These are phyloP conservation scores for Vigna angularis DNA, from an alignment of 306 rosid species.

Conservation along the genomic window DNA sequence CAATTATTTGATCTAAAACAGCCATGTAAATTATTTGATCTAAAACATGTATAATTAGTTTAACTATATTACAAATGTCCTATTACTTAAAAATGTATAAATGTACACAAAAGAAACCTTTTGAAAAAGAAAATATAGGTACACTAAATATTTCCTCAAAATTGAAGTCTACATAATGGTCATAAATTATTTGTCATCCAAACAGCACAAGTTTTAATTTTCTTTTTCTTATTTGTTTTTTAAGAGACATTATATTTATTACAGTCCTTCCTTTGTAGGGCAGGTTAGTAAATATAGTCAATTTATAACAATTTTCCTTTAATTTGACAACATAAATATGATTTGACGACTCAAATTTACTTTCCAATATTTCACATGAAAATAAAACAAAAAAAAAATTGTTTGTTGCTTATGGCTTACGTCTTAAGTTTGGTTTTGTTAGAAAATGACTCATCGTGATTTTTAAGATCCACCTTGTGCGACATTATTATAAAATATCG, in stretches of 20 bases:
- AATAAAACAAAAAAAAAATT: not conserved
- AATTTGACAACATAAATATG: slow-evolving; percentile 15
- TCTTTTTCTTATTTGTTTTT: too few relatives aligned
- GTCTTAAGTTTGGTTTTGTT: not conserved
- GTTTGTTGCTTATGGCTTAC: not conserved
- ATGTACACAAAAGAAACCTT: too few relatives aligned
- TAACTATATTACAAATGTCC: too few relatives aligned
- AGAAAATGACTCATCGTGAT: not conserved
- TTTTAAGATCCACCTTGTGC: not conserved
- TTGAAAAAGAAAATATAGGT: not conserved
- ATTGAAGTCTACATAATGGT: not conserved
- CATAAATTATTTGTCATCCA: not conserved
- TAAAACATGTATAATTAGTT: too few relatives aligned
- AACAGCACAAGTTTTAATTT: not conserved
- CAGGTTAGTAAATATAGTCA: not conserved
- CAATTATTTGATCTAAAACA: too few relatives aligned
- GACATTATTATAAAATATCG: not conserved
- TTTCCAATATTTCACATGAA: not conserved
- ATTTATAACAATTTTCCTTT: not conserved
- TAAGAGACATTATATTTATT: not conserved
- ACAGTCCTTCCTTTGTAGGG: not conserved
- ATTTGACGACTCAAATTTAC: not conserved
- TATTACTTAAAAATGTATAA: too few relatives aligned
- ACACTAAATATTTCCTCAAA: not conserved
- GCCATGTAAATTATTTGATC: too few relatives aligned